Percentiles rank a stretch among this genome's conserved stretches.
phyloP scores from a whole-genome alignment of 2,329 filamentous ascomycete species.

The Talaromyces sp. region DNA sequence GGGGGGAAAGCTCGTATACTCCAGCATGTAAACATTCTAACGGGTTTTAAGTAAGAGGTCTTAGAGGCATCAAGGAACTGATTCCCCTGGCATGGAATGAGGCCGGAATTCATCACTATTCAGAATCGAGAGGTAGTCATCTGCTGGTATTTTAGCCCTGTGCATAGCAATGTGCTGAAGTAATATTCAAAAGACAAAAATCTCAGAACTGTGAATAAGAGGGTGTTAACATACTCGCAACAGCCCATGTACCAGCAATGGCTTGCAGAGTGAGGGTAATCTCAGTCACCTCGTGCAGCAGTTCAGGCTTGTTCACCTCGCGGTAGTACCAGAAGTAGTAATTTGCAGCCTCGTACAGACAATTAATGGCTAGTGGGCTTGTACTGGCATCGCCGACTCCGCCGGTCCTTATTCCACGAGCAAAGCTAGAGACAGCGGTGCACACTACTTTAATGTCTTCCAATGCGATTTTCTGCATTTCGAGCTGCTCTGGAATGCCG shows the following conservation, averaged over 20 bases:
- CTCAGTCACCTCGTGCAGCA: not conserved
- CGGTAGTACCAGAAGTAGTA: not conserved
- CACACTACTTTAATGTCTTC: not conserved
- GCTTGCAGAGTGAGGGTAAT: not conserved
- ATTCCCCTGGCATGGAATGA: not conserved
- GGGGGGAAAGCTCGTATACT: not conserved
- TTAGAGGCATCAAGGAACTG: not conserved
- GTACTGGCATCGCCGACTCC: not conserved
- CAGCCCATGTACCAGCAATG: constrained; percentile 1
- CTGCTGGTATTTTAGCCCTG: not conserved
- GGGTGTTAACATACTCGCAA: not conserved
- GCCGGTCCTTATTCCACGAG: not conserved
- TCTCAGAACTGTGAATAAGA: not conserved
- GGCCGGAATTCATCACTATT: not conserved
- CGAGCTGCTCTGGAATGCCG: not conserved
- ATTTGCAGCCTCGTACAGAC: not conserved
- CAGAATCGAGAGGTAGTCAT: not conserved
- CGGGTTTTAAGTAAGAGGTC: not conserved
- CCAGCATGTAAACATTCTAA: not conserved
- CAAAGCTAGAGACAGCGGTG: not conserved
- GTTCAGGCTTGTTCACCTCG: not conserved
- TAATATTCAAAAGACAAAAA: not conserved
- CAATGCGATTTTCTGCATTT: not conserved
- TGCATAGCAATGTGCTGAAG: not conserved
- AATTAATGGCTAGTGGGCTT: not conserved